These are phyloP conservation scores for Tuber brumale DNA, from an alignment of 495 filamentous ascomycete genomes.

Conservation along the genomic window DNA sequence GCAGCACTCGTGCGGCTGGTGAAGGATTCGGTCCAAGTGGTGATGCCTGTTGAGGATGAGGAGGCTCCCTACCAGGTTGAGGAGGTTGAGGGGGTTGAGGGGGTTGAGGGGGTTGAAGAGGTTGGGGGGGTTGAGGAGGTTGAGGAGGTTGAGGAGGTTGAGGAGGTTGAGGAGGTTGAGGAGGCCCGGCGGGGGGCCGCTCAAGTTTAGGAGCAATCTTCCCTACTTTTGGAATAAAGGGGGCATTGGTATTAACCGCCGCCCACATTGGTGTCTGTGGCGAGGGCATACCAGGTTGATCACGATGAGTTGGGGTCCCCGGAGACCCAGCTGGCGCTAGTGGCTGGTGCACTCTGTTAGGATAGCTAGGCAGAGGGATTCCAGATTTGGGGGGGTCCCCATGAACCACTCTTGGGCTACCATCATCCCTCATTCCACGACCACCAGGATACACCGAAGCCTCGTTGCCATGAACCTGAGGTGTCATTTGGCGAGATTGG, in stretches of 20 bases:
- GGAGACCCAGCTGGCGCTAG: conserved; percentile 35
- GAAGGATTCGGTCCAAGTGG: conserved; percentile 34
- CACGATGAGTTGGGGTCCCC: conserved; percentile 31
- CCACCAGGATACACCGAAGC: conserved; percentile 21
- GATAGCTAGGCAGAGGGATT: conserved; percentile 28
- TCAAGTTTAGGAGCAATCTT: conserved; percentile 39
- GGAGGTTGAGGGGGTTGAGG: conserved; percentile 2
- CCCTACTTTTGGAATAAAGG: conserved; percentile 25
- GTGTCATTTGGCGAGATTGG: conserved; percentile 33
- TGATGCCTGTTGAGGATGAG: conserved; percentile 30
- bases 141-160: too few relatives aligned
- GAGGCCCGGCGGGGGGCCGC: conserved; percentile 32
- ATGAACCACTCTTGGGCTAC: conserved; percentile 29
- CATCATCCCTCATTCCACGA: neutral
- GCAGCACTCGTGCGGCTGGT: conserved; percentile 24
- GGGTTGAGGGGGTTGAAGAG: too few relatives aligned
- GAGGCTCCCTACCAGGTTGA: conserved; percentile 34
- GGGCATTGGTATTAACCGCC: conserved; percentile 33
- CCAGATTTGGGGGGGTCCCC: conserved; percentile 32
- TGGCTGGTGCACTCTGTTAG: conserved; percentile 32
- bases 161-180: conserved; percentile 2
- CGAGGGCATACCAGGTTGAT: conserved; percentile 11
- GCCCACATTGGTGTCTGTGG: conserved; percentile 40
- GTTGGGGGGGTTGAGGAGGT: too few relatives aligned
- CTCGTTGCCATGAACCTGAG: conserved; percentile 28